phyloP scores from a whole-genome alignment of 768 basidiomycete genomes.

The Mycena metata region DNA sequence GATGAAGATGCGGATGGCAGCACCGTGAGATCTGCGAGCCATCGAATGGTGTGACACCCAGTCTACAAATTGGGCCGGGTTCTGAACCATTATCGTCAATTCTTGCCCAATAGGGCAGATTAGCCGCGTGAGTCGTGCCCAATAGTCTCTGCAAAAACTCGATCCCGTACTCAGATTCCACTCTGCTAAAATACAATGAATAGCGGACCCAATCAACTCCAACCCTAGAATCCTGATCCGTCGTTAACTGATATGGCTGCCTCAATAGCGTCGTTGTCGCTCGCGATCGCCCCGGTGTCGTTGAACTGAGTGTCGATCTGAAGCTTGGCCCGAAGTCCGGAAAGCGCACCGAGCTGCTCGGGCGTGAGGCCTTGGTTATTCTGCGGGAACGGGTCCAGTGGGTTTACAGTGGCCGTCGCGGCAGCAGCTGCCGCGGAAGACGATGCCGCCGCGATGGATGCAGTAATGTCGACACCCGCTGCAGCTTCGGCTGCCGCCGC shows the following conservation, averaged over 20 bases:
- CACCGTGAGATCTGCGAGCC: too few relatives aligned
- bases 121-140: too few relatives aligned
- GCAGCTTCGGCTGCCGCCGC: background rate
- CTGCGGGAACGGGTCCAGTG: background rate
- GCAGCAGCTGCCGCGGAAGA: background rate
- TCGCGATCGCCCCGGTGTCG: background rate
- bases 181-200: too few relatives aligned
- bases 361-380: background rate
- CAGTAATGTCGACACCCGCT: background rate
- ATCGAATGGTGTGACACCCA: too few relatives aligned
- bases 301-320: conserved; percentile 6
- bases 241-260: background rate
- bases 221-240: background rate
- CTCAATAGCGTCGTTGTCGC: background rate
- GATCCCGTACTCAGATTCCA: too few relatives aligned
- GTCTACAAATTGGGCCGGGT: too few relatives aligned
- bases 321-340: conserved; percentile 2
- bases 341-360: conserved; percentile 6
- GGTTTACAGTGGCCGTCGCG: background rate
- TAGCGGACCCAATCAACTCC: too few relatives aligned
- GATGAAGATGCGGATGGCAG: too few relatives aligned
- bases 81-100: too few relatives aligned
- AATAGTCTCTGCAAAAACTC: too few relatives aligned
- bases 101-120: too few relatives aligned
- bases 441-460: conserved; percentile 1